Base-by-base conservation (phyloP, 1,139 yeast species). In the Pneumocystis wakefieldiae region DNA sequence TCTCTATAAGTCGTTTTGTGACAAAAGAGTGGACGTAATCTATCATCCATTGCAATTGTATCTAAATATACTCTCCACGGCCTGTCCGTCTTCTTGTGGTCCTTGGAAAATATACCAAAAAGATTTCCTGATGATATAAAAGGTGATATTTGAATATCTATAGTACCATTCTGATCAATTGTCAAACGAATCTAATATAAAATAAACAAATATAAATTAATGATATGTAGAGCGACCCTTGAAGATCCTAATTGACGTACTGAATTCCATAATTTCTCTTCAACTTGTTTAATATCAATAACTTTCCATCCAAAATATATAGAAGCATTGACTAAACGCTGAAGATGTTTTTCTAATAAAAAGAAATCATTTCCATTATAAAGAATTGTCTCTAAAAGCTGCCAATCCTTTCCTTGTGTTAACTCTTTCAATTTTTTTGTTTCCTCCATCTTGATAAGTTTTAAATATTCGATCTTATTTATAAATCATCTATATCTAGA, bases 41-140 rank as follows among this genome's bases (percentile, higher is more conserved):
- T 12, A 29, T 57, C 59, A 39, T 37, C 29, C n/a, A 57, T 29
- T 12, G 59, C 38, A 8, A 19, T 12, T 12, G n/a, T 57, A 57
- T 57, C 59, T 14, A 57, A 37, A 57, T 37, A 57, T 12, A 57
- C 59, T 19, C 24, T 57, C 59, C 59, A 57, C 3, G 32, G 55
- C 7, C 12, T 48, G 10, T 14, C 28, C 28, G 10, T 4, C 14
- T 48, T 14, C 15, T 14, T 3, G 2, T 29, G 4, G 3, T 39
- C 29, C n/a, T 29, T 14, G 1, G 42, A 57, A 19, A 57, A 57
- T 39, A 57, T 10, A 8, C 42, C 59, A 37, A 39, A 57, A 15
- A 37, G 28, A 12, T 57, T 57, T 57, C 12, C 14, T 10, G 41
- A 28, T 3, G 6, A 29, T 37, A 19, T 57, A 57, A 57, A 57